Percentiles rank a stretch among this genome's conserved stretches.
Conservation (phyloP, 148 eudicot genomes). For the Camellia japonica region DNA sequence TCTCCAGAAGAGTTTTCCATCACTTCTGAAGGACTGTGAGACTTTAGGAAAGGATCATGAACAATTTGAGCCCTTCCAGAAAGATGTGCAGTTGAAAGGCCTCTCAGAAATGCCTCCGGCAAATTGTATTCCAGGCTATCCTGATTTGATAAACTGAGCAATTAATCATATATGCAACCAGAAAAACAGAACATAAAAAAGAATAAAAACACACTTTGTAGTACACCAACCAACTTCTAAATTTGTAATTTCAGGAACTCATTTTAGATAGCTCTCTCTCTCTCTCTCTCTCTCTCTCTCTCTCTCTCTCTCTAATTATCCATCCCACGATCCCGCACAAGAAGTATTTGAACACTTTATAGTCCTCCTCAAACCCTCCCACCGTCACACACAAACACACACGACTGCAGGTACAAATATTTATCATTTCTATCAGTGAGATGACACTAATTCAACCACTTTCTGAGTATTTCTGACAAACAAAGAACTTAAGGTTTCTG, state of each 20-base stretch:
- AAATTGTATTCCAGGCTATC: slow-evolving; percentile 36
- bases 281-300: not conserved
- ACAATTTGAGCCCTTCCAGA: slow-evolving; percentile 83
- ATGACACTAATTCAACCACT: not conserved
- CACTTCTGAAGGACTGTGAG: slow-evolving; percentile 18
- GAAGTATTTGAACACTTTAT: not conserved
- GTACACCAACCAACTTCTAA: not conserved
- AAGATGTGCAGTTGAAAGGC: slow-evolving; percentile 76
- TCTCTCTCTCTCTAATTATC: not conserved
- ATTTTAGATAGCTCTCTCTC: not conserved
- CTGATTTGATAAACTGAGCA: slow-evolving; percentile 32
- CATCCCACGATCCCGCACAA: not conserved
- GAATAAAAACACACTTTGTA: not conserved
- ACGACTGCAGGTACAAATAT: not conserved
- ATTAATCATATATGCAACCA: slow-evolving; percentile 18
- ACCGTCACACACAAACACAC: not conserved
- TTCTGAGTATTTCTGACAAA: not conserved
- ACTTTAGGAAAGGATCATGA: slow-evolving; percentile 32
- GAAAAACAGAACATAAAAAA: not conserved
- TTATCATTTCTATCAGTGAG: not conserved
- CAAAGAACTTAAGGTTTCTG: not conserved
- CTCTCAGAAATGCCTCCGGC: slow-evolving; percentile 72
- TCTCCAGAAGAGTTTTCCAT: slow-evolving; percentile 41
- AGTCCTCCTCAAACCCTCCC: not conserved
- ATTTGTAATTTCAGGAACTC: not conserved